Base-by-base conservation (phyloP, 2,329 filamentous ascomycete species). In the Cladosporium sp. region DNA sequence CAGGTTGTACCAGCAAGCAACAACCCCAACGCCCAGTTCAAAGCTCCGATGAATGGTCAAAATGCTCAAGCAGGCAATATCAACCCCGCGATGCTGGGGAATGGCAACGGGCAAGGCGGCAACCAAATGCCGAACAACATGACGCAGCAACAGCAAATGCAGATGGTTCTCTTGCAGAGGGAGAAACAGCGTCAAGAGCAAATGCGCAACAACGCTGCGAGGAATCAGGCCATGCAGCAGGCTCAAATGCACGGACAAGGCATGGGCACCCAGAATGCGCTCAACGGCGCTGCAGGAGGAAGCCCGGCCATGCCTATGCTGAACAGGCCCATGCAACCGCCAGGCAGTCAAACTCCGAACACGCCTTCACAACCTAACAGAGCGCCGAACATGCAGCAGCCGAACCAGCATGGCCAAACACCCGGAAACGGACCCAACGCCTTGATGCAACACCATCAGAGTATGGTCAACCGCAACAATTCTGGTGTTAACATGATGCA, bases 1-100 rank as follows among this genome's bases (percentile, higher is more conserved):
- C 69, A 79, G 37, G 81, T 84, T n/a, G 82, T 85, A 3, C 82
- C 82, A 8, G 82, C 80, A 6, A 85, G 80, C 64, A 80, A 78
- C 59, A 78, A 78, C 47, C 56, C 56, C 47, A 72, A 73, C 54
- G 56, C 55, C 44, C 45, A 41, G 19, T 50, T 52, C 51, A 76
- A 73, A 57, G 43, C 45, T 43, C 24, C 41, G 36, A 58, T 59
- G 56, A 62, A 61, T 36, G 53, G 59, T 54, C 50, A 55, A 7
- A 58, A 63, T 36, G 37, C 34, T 9, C 37, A 44, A 19, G 18
- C 15, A 3, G 41, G 41, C 24, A 54, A 53, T 41, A 56, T 66
- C 51, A 66, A 64, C 48, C 62, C 64, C 17, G 68, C 68, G 39
- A 69, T 71, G 66, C 60, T 65, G 24, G 65, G 59, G 12, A 71